Conservation (phyloP, 2,329 filamentous ascomycete genomes). For the Eutypella sp. region DNA sequence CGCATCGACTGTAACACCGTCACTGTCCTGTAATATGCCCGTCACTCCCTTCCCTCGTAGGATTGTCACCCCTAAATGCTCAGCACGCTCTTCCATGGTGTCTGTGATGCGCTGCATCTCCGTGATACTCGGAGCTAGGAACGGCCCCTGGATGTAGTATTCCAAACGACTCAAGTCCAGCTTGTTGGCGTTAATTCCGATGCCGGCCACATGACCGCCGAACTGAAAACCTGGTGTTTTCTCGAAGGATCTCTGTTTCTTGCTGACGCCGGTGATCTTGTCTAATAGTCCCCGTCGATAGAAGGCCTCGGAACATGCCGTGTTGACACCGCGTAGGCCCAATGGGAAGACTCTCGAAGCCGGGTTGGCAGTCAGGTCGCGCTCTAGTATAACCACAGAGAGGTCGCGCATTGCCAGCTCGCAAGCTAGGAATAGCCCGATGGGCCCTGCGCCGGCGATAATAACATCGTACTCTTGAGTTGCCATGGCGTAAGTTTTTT, state of each 20-base stretch:
- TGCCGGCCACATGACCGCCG: slow-evolving; percentile 30
- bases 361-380: slow-evolving; percentile 13
- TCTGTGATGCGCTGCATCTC: slow-evolving; percentile 20
- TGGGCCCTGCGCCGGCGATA: slow-evolving; percentile 30
- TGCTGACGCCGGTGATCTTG: slow-evolving; percentile 14
- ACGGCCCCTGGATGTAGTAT: slow-evolving; percentile 28
- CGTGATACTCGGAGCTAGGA: slow-evolving; percentile 13
- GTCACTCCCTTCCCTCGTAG: slow-evolving; percentile 21
- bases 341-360: slow-evolving; percentile 26
- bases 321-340: slow-evolving; percentile 29
- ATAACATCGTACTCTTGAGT: slow-evolving; percentile 27
- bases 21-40: slow-evolving; percentile 13
- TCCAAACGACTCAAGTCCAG: slow-evolving; percentile 24
- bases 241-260: too few relatives aligned
- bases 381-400: slow-evolving; percentile 34
- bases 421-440: slow-evolving; percentile 31
- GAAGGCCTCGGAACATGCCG: slow-evolving; percentile 28
- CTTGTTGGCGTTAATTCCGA: slow-evolving; percentile 20
- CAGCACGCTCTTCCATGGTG: slow-evolving; percentile 16
- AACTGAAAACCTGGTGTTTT: slow-evolving; percentile 21
- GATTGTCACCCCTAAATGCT: slow-evolving; percentile 23
- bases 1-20: slow-evolving; percentile 16
- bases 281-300: slow-evolving; percentile 34
- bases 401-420: slow-evolving; percentile 28
- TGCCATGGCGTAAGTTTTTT: slow-evolving; percentile 8